Conservation (phyloP, 1,139 yeast species). For the Suhomyces terraborum region DNA sequence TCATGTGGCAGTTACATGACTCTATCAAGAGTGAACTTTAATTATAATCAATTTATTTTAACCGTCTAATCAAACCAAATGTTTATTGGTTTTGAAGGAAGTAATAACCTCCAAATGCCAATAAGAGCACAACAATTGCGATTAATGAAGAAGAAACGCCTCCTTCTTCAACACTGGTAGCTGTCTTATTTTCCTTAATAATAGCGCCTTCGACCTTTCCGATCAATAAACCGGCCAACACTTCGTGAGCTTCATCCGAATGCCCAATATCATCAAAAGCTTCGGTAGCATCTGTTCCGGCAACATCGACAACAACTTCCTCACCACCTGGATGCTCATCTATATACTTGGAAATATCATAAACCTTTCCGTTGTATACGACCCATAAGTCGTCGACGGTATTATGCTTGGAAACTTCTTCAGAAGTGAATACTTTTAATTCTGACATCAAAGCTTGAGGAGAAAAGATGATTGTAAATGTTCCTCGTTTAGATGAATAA, state of each 20-base stretch:
- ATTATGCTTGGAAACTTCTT: slow-evolving; percentile 79
- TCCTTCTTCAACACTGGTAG: slow-evolving; percentile 27
- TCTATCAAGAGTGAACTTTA: too few relatives aligned
- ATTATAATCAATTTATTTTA: not conserved
- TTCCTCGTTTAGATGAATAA: slow-evolving; percentile 6
- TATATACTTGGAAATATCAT: slow-evolving; percentile 77
- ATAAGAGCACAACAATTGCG: slow-evolving; percentile 18
- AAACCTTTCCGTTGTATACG: slow-evolving; percentile 87
- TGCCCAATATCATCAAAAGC: slow-evolving; percentile 97
- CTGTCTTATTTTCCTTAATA: slow-evolving; percentile 29
- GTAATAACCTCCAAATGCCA: slow-evolving; percentile 22
- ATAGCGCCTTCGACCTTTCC: slow-evolving; percentile 60
- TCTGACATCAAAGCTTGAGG: slow-evolving; percentile 19
- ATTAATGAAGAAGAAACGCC: slow-evolving; percentile 34
- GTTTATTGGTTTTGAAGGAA: slow-evolving; percentile 17
- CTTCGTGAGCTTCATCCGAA: slow-evolving; percentile 90
- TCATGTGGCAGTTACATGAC: too few relatives aligned
- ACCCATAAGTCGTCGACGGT: slow-evolving; percentile 84
- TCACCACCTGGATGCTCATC: slow-evolving; percentile 99
- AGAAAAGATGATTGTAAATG: slow-evolving; percentile 3
- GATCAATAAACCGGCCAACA: slow-evolving; percentile 64
- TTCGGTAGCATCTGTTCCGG: slow-evolving; percentile 91
- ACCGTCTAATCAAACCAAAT: not conserved
- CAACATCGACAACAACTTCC: slow-evolving; percentile 88
- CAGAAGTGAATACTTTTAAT: slow-evolving; percentile 39